Evolutionary conservation across 2,329 filamentous ascomycete species (phyloP), one percentile per base, ranked within the genome.

Genomic region (Clarireedia hainanense): DNA sequence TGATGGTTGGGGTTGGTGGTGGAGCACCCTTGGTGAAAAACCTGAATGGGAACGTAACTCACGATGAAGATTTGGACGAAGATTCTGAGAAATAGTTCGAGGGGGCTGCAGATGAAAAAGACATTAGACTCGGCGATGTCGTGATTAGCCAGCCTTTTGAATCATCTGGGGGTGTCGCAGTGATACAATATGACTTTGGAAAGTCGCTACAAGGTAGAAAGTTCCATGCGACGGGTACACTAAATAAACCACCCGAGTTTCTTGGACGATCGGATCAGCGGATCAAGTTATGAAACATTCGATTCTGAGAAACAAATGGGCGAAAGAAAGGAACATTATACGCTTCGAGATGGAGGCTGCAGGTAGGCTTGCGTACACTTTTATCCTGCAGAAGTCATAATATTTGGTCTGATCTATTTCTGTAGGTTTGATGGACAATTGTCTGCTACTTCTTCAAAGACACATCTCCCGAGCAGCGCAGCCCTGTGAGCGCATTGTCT

Each of bases 1-100:
- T 77, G 1, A 69, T 77, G 67, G 73, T 77, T 1, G 74, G 74
- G 14, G 72, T 76, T 39, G 74, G 71, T 12, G 63, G 66, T 30
- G 67, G 65, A 37, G 52, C 64, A 30, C 57, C 63, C 14, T 58
- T 46, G 51, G 17, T 60, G 17, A 46, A 56, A 23, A 48, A 56
- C 39, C 34, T 59, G 39, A 53, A 59, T 59, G 17, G 12, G 30
- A 12, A 14, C 12, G 30, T 12, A 34, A 34, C 42, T 54, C 4
- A 62, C 7, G 49, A 24, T 5, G 36, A 34, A 4, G 49, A 56
- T 34, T 34, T 10, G 12, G 47, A 50, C 17, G n/a, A 40, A 43
- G 37, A 34, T 34, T 34, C 10, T 4, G 30, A 27, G 20, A 10
- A 15, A 5, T 36, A 50, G 23, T 36, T 42, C 34, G 48, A 40